Conservation (phyloP, 495 filamentous ascomycete species). For the Aspergillus avenaceus region DNA sequence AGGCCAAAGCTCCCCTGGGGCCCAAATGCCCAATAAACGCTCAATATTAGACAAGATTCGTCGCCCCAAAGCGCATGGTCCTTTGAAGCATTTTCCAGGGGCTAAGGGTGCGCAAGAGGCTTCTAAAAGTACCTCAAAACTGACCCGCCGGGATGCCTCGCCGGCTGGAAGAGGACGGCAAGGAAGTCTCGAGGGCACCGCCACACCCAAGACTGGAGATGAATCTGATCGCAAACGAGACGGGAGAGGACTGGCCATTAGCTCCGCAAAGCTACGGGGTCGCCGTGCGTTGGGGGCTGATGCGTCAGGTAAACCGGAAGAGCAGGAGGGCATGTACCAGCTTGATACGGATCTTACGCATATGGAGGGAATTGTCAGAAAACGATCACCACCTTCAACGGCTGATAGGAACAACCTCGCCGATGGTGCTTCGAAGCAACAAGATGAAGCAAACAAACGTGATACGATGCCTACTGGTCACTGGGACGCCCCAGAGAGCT, state of each 20-base stretch:
- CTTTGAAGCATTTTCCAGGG: conserved; percentile 51
- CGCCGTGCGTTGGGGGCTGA: conserved; percentile 50
- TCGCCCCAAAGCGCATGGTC: conserved; percentile 46
- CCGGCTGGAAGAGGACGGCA: conserved; percentile 39
- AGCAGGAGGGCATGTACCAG: conserved; percentile 48
- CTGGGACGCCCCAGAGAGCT: conserved; percentile 92
- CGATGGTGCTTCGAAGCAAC: conserved; percentile 46
- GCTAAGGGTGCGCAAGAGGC: conserved; percentile 49
- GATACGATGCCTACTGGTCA: conserved; percentile 34
- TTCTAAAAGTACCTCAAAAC: conserved; percentile 36
- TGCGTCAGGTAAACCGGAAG: conserved; percentile 26
- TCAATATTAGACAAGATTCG: conserved; percentile 64
- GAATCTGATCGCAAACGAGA: conserved; percentile 46
- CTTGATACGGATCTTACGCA: conserved; percentile 81
- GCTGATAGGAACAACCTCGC: conserved; percentile 45
- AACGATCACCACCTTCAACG: conserved; percentile 40
- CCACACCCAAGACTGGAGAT: conserved; percentile 21
- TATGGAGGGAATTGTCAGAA: conserved; percentile 78
- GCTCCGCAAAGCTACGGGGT: conserved; percentile 27
- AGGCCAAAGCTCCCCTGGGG: conserved; percentile 57
- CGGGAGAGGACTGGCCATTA: conserved; percentile 34
- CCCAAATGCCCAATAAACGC: conserved; percentile 52
- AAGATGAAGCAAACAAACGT: conserved; percentile 23
- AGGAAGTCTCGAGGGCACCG: conserved; percentile 37
- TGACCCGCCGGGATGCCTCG: conserved; percentile 47